These are phyloP conservation scores for Pseudogymnoascus verrucosus DNA, from an alignment of 2,329 filamentous ascomycete genomes.

Conservation along the genomic window DNA sequence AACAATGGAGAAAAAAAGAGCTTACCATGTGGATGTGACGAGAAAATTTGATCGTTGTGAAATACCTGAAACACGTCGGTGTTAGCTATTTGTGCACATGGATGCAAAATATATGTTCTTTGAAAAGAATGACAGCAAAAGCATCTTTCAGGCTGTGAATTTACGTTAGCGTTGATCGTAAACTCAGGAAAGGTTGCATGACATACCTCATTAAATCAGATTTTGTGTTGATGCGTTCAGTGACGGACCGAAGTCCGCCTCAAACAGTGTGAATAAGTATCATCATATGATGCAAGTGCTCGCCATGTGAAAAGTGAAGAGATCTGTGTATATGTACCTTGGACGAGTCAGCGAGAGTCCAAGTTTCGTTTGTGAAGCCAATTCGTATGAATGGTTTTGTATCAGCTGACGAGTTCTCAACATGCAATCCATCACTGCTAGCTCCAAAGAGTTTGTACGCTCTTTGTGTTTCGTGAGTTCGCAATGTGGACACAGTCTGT, in stretches of 20 bases:
- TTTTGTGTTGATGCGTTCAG: conserved; percentile 32
- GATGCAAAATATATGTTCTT: conserved; percentile 10
- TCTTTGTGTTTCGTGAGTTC: conserved; percentile 28
- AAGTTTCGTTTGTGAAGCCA: conserved; percentile 3
- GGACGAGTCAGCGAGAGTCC: conserved; percentile 8
- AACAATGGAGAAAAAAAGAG: background rate
- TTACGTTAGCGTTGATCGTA: conserved; percentile 14
- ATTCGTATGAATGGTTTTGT: conserved; percentile 17
- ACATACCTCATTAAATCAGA: conserved; percentile 40
- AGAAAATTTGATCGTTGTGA: background rate
- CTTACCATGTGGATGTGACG: conserved; percentile 14
- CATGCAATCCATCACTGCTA: conserved; percentile 31
- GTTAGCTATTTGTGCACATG: conserved; percentile 18
- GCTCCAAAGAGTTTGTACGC: conserved; percentile 34
- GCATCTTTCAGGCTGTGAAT: conserved; percentile 26
- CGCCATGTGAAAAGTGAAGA: conserved; percentile 12
- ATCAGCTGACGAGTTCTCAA: conserved; percentile 39
- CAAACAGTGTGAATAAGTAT: conserved; percentile 38
- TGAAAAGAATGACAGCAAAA: conserved; percentile 21
- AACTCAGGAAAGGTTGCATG: background rate
- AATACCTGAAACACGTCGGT: conserved; percentile 16
- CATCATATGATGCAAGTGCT: conserved; percentile 30
- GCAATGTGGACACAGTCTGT: conserved; percentile 31
- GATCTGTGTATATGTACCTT: conserved; percentile 12
- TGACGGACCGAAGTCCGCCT: conserved; percentile 26